phyloP scores from a whole-genome alignment of 192 early-diverging fungal species.

The Rhizoclosmatium sp. region DNA sequence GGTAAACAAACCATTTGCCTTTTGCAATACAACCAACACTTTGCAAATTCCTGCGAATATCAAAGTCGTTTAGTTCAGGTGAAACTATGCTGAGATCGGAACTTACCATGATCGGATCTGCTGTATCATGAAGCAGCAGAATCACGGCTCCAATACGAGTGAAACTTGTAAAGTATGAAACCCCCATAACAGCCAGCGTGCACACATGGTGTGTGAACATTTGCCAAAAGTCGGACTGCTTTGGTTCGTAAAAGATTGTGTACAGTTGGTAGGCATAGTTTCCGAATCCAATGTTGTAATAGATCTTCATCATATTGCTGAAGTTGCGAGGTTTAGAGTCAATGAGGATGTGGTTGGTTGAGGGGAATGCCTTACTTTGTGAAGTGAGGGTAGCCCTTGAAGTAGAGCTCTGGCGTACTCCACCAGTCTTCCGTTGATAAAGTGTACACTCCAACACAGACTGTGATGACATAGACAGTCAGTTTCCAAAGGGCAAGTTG shows the following conservation, averaged over 20 bases:
- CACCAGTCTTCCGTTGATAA: conserved; percentile 28
- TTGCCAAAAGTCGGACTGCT: conserved; percentile 47
- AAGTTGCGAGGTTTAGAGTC: too few relatives aligned
- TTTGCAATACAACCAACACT: conserved; percentile 51
- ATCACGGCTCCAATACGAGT: conserved; percentile 52
- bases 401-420: conserved; percentile 15
- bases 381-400: conserved; percentile 19
- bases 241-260: conserved; percentile 46
- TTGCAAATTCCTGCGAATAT: conserved; percentile 41
- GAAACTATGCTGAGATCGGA: not conserved
- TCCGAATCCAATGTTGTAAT: conserved; percentile 52
- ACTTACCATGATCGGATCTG: conserved; percentile 55
- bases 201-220: conserved; percentile 54
- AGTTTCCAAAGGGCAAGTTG: conserved; percentile 33
- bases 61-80: not conserved
- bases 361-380: not conserved
- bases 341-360: not conserved
- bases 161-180: conserved; percentile 46
- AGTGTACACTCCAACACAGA: conserved; percentile 13
- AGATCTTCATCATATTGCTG: conserved; percentile 41
- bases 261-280: conserved; percentile 43
- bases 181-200: conserved; percentile 48
- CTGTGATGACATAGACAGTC: conserved; percentile 3
- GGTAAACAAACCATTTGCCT: not conserved
- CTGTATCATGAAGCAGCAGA: conserved; percentile 51